Evolutionary conservation across 2,329 filamentous ascomycete species (phyloP).

Genomic region (Rhynchosporium graminicola): DNA sequence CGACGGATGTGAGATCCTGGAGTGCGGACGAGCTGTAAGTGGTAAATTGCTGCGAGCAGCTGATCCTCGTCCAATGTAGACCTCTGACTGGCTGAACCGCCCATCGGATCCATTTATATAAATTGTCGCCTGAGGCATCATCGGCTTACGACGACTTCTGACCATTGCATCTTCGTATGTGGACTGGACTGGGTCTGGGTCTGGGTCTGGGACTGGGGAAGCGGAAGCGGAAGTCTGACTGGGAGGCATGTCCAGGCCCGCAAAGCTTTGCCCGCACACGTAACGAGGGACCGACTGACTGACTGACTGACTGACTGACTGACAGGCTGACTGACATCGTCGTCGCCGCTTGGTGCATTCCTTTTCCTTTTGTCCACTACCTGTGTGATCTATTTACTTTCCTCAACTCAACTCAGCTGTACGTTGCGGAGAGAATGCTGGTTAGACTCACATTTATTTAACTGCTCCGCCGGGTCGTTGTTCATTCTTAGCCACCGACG

Average conservation of each 20-base stretch:
- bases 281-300: neutral
- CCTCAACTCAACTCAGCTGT: neutral
- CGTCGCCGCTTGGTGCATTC: neutral
- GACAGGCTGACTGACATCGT: neutral
- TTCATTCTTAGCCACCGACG: slow-evolving; percentile 9
- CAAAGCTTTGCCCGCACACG: too few species aligned
- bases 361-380: neutral
- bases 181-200: too few species aligned
- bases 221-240: too few species aligned
- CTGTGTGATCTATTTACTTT: neutral
- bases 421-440: too few species aligned
- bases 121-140: neutral
- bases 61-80: neutral
- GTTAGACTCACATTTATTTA: neutral
- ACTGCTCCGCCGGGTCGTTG: slow-evolving; percentile 5
- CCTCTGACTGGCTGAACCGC: neutral
- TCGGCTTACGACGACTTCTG: slow-evolving; percentile 6
- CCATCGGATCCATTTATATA: slow-evolving; percentile 4
- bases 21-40: neutral
- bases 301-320: neutral
- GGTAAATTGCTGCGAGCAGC: neutral
- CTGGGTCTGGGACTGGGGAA: too few species aligned
- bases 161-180: neutral
- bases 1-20: neutral
- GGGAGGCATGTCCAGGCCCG: too few species aligned